phyloP scores from a whole-genome alignment of 1,139 yeast species.

The Debaryomyces fabryi region DNA sequence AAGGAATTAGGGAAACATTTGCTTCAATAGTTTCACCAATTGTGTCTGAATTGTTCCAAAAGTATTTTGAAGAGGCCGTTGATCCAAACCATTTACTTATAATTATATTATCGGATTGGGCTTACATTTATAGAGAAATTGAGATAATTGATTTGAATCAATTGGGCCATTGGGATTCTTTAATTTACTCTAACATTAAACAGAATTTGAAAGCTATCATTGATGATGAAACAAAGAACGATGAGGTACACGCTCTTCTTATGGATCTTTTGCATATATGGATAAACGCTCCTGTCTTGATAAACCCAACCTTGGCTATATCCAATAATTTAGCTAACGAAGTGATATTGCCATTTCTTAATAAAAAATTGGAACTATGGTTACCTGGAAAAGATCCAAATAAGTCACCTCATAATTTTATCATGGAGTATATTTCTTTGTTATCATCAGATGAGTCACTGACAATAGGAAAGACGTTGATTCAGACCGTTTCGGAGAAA shows the following conservation, averaged over 20 bases:
- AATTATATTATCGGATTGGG: slow-evolving; percentile 19
- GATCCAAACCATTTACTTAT: slow-evolving; percentile 9
- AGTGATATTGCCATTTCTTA: slow-evolving; percentile 21
- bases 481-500: slow-evolving; percentile 16
- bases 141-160: neutral
- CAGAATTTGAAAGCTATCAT: slow-evolving; percentile 8
- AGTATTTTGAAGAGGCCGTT: slow-evolving; percentile 7
- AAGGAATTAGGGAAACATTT: slow-evolving; percentile 12
- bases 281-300: slow-evolving; percentile 19
- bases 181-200: slow-evolving; percentile 6
- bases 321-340: slow-evolving; percentile 18
- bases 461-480: slow-evolving; percentile 15
- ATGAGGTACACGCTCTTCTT: slow-evolving; percentile 11
- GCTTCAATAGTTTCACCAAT: slow-evolving; percentile 11
- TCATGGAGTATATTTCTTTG: slow-evolving; percentile 23
- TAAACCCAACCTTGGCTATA: slow-evolving; percentile 18
- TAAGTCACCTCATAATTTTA: slow-evolving; percentile 9
- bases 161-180: slow-evolving; percentile 12
- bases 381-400: slow-evolving; percentile 12
- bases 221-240: slow-evolving; percentile 3
- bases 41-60: slow-evolving; percentile 14
- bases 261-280: slow-evolving; percentile 18
- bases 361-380: slow-evolving; percentile 18
- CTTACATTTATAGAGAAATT: slow-evolving; percentile 17
- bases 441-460: slow-evolving; percentile 17